These are phyloP conservation scores for Amauroascus niger DNA, from an alignment of 2,329 filamentous ascomycete species.

Conservation along the genomic window DNA sequence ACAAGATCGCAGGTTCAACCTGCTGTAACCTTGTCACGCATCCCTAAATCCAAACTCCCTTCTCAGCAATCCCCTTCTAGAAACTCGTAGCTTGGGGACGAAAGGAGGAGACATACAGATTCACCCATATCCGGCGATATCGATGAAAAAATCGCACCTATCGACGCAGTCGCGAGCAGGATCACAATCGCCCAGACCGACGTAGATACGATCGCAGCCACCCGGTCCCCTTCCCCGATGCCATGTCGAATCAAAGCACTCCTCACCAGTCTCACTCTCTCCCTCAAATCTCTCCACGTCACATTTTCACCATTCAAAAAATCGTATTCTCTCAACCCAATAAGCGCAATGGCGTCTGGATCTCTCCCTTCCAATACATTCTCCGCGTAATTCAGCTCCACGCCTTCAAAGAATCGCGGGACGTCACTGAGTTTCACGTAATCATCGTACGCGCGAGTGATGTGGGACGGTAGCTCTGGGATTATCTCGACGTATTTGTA, in stretches of 20 bases:
- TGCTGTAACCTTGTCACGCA: slow-evolving; percentile 33
- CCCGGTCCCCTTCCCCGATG: slow-evolving; percentile 31
- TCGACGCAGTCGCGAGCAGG: slow-evolving; percentile 34
- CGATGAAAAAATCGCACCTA: slow-evolving; percentile 38
- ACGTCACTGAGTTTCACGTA: slow-evolving; percentile 29
- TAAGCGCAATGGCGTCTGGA: slow-evolving; percentile 29
- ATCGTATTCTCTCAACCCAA: slow-evolving; percentile 34
- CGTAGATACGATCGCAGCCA: slow-evolving; percentile 37
- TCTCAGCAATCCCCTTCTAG: background rate
- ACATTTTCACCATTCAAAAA: slow-evolving; percentile 29
- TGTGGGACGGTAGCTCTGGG: slow-evolving; percentile 26
- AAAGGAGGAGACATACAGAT: slow-evolving; percentile 18
- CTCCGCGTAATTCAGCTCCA: slow-evolving; percentile 35
- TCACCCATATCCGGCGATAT: slow-evolving; percentile 39
- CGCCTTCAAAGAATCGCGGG: slow-evolving; percentile 33
- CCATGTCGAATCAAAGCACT: slow-evolving; percentile 33
- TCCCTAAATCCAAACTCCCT: slow-evolving; percentile 17
- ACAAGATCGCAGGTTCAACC: slow-evolving; percentile 33
- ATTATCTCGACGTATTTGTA: slow-evolving; percentile 32
- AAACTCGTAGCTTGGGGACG: background rate
- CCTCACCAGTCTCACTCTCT: slow-evolving; percentile 31
- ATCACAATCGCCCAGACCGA: slow-evolving; percentile 36
- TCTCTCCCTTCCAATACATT: slow-evolving; percentile 34
- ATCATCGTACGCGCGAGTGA: slow-evolving; percentile 32
- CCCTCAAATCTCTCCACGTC: slow-evolving; percentile 34